Base-by-base conservation (phyloP, 805 yeast species). In the Candida patagonica region DNA sequence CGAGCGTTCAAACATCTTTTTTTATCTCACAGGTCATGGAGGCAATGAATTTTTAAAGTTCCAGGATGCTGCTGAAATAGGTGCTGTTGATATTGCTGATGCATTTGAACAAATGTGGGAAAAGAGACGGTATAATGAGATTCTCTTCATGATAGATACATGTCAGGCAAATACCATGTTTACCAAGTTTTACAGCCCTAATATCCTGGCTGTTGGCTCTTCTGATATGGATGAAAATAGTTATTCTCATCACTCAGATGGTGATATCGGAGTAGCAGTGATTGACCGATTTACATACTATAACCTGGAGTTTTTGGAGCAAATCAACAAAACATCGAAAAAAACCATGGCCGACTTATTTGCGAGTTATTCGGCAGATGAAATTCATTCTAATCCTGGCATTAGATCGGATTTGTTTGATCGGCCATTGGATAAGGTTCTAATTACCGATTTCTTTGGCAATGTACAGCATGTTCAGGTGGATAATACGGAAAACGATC, bases 131-230 rank as follows among this genome's bases (percentile, higher is more conserved):
- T 92, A 92, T 66, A 87, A 88, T 52, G 97, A 92, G 65, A 83
- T 92, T 25, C 77, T 92, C 56, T 92, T 92, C 63, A 92, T 92
- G 97, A 82, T 92, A 48, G 99, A 92, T 60, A 92, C 99, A 0
- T 92, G 99, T 57, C 98, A 92, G 66, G 98, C 98, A 20, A 92
- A 89, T 62, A 86, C 98, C 12, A 89, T 92, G 98, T 92, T 82
- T 63, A 80, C 94, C 42, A 75, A 81, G 54, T 78, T 89, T 55
- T 87, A 86, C 57, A 81, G 95, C 7, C 97, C 98, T 25, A 87
- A 92, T 57, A 76, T 92, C 34, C 62, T 92, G 38, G 85, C 96
- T 1, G 94, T 89, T 26, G 99, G 98, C 0, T 86, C 96, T 1
- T 82, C 94, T 7, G 81, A 73, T 48, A 47, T 85, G 6, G 95